These are phyloP conservation scores for Colletotrichum australisinense DNA, from an alignment of 2,329 filamentous ascomycete genomes.

Conservation along the genomic window DNA sequence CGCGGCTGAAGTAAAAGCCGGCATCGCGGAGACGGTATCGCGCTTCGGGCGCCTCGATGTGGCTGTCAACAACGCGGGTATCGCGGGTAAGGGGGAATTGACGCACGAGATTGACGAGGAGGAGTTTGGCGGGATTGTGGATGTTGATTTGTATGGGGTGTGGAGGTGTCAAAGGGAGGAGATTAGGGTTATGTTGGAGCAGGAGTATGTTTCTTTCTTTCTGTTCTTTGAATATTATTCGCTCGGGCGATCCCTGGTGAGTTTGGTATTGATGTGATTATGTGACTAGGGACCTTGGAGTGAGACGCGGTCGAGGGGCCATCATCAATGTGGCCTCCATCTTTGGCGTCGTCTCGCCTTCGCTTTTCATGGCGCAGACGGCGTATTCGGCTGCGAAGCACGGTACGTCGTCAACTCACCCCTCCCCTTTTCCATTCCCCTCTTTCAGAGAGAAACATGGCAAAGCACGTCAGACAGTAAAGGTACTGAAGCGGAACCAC, in stretches of 20 bases:
- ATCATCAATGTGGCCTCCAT: slow-evolving; percentile 68
- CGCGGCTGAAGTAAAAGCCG: slow-evolving; percentile 53
- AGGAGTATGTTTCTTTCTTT: slow-evolving; percentile 50
- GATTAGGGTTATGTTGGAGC: slow-evolving; percentile 61
- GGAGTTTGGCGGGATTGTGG: slow-evolving; percentile 62
- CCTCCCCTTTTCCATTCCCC: too few species aligned
- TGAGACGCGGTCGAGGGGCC: slow-evolving; percentile 55
- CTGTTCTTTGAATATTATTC: too few species aligned
- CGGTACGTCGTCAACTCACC: slow-evolving; percentile 41
- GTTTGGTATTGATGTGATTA: too few species aligned
- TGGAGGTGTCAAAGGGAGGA: slow-evolving; percentile 68
- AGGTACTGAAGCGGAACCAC: background rate
- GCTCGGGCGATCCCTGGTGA: too few species aligned
- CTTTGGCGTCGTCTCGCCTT: slow-evolving; percentile 58
- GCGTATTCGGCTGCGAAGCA: slow-evolving; percentile 66
- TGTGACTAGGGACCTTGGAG: slow-evolving; percentile 46
- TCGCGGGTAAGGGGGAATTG: slow-evolving; percentile 52
- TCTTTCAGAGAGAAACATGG: too few species aligned
- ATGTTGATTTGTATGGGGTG: slow-evolving; percentile 66
- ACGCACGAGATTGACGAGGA: slow-evolving; percentile 59
- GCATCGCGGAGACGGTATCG: slow-evolving; percentile 52
- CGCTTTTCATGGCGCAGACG: slow-evolving; percentile 49
- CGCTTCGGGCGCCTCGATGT: slow-evolving; percentile 66
- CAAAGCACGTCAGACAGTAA: background rate
- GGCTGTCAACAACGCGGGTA: slow-evolving; percentile 67